These are phyloP conservation scores for Rhodotorula sp. DNA, from an alignment of 1,284 basidiomycete genomes.

Conservation along the genomic window DNA sequence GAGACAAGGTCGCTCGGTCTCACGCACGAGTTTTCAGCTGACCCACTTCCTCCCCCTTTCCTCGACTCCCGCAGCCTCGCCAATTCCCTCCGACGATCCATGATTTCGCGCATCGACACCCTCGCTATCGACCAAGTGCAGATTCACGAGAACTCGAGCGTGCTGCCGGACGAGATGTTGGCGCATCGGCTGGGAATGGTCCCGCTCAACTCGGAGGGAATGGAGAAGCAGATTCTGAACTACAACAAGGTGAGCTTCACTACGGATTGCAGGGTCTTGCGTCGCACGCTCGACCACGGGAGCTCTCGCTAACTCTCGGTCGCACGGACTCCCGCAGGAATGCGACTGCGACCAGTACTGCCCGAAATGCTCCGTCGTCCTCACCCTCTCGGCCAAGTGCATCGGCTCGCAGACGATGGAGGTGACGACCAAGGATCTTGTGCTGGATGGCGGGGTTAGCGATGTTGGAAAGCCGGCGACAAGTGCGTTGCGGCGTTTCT, in stretches of 20 bases:
- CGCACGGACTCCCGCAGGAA: conserved; percentile 59
- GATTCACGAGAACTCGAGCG: conserved; percentile 85
- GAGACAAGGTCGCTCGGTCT: too few species aligned
- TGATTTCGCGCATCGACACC: conserved; percentile 94
- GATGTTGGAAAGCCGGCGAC: conserved; percentile 46
- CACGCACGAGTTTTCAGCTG: too few species aligned
- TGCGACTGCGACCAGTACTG: conserved; percentile 78
- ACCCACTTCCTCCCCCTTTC: not conserved
- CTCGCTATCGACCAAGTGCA: conserved; percentile 98
- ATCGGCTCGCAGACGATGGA: conserved; percentile 64
- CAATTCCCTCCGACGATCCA: conserved; percentile 80
- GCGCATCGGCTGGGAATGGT: conserved; percentile 94
- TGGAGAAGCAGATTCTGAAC: conserved; percentile 65
- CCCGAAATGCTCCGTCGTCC: conserved; percentile 73
- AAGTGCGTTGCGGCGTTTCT: conserved; percentile 9
- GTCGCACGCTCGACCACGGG: not conserved
- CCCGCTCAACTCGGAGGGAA: conserved; percentile 68
- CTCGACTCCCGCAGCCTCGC: conserved; percentile 61
- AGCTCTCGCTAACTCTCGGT: not conserved
- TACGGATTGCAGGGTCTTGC: not conserved
- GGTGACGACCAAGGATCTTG: conserved; percentile 74
- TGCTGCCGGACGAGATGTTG: conserved; percentile 95
- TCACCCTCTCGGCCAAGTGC: conserved; percentile 70
- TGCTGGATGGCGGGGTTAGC: conserved; percentile 55
- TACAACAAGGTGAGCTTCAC: conserved; percentile 65